Percentiles rank a stretch among this genome's conserved stretches.
Conservation (phyloP, 1,139 yeast genomes). For the Yamadazyma oceani region DNA sequence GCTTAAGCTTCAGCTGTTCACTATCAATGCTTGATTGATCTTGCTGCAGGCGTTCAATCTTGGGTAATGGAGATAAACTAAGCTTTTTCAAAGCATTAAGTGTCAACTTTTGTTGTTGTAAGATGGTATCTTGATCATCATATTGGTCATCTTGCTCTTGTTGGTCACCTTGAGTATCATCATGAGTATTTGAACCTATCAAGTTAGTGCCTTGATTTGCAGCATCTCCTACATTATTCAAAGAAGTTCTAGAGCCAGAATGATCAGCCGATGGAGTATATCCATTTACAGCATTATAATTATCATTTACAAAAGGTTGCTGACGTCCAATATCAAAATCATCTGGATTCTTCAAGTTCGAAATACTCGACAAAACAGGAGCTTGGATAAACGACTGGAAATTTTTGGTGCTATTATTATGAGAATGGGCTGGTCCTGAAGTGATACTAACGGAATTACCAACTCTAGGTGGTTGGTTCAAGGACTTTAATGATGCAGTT, state of each 20-base stretch:
- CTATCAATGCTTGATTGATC: conserved; percentile 5
- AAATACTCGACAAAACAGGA: conserved; percentile 43
- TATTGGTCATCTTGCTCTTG: conserved; percentile 24
- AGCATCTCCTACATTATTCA: background rate
- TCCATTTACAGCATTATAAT: conserved; percentile 5
- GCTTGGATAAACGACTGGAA: conserved; percentile 52
- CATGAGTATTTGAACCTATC: too few relatives aligned
- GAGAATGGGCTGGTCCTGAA: conserved; percentile 4
- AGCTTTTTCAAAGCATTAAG: conserved; percentile 47
- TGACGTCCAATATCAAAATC: conserved; percentile 45
- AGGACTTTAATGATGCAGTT: conserved; percentile 55
- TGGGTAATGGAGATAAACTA: conserved; percentile 45
- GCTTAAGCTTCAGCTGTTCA: background rate
- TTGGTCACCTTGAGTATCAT: too few relatives aligned
- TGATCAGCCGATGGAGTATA: background rate
- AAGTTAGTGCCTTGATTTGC: too few relatives aligned
- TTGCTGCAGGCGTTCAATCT: conserved; percentile 16
- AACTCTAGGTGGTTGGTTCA: conserved; percentile 30
- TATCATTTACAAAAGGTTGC: conserved; percentile 37
- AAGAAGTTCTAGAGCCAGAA: conserved; percentile 1
- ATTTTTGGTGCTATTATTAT: conserved; percentile 27
- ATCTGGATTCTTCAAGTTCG: conserved; percentile 26
- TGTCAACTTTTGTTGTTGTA: conserved; percentile 45
- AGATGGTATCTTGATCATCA: conserved; percentile 35
- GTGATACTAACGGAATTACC: conserved; percentile 21